Base-by-base conservation (phyloP, 352 stramenopile genomes). In the Aphanomyces euteiches region DNA sequence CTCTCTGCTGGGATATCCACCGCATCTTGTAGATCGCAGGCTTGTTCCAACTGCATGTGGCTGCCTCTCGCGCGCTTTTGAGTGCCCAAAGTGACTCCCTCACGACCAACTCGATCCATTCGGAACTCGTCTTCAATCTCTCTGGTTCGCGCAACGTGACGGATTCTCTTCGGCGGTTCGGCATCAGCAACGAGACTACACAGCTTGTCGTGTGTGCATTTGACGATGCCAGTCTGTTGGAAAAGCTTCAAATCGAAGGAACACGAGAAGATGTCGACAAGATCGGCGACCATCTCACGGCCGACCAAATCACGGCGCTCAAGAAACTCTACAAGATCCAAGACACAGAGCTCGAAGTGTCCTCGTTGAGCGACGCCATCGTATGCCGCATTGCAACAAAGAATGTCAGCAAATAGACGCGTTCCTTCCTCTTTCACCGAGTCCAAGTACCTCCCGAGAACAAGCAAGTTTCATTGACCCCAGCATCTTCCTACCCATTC, bases 281-380 rank as follows among this genome's bases (percentile, higher is more conserved):
- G 12, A 69, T 73, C 45, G 80, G 79, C 8, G 72, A 74, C 40
- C 79, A 87, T 66, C 64, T 92, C 19, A 79, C 76, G 17, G 60
- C 78, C 7, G 75, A 69, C 12, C 77, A 91, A 64, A 28, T 88
- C 38, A 84, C 80, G 43, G 63, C 78, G 47, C 82, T 95, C 56
- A 85, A 84, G 66, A 92, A 90, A 54, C 89, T 80, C 71, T 95
- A 95, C 81, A 95, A 92, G 72, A 90, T 95, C 54, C 83, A 86
- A 38, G 87, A 95, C 47, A 59, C 82, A 47, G 87, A 95, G 69
- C 79, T 95, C 34, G 78, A 74, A 47, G 73, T 72, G 43, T 89
- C 84, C 63, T 79, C 83, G 34, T 74, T 94, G 3, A 70, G 80
- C 3, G 87, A 95, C 61, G 87, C 87, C 8, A 84, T 89, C 45